phyloP scores from a whole-genome alignment of 305 asterid genomes.

The Fraxinus sp. region DNA sequence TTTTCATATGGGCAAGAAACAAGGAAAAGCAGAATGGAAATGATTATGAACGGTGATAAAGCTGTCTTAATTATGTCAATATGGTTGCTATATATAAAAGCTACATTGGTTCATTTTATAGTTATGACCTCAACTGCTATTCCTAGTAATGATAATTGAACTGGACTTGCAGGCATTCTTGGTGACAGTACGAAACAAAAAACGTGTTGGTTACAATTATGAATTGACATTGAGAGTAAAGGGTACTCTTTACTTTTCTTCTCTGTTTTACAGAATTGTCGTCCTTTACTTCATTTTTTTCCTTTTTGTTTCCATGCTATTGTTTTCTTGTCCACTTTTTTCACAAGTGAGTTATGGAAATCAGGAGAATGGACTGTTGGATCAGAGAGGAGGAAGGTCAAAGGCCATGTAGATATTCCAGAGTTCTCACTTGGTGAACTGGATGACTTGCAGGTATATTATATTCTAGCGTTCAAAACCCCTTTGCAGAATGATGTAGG shows the following conservation, averaged over 20 bases:
- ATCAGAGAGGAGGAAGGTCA: slow-evolving; percentile 62
- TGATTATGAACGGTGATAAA: neutral
- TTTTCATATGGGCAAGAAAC: neutral
- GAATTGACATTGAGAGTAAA: slow-evolving; percentile 70
- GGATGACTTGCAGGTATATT: slow-evolving; percentile 79
- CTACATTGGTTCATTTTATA: neutral
- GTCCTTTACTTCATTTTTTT: neutral
- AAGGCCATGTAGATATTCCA: slow-evolving; percentile 65
- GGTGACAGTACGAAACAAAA: slow-evolving; percentile 85
- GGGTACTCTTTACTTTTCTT: slow-evolving; percentile 42
- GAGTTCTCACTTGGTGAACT: slow-evolving; percentile 94
- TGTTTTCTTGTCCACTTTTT: neutral
- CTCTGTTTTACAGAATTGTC: neutral
- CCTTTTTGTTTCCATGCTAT: neutral
- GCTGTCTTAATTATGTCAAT: neutral
- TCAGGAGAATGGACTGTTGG: slow-evolving; percentile 88
- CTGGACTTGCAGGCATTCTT: slow-evolving; percentile 68
- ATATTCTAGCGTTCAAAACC: neutral
- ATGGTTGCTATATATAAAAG: neutral
- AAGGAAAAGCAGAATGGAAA: neutral
- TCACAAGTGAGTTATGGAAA: slow-evolving; percentile 1
- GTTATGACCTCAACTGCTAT: neutral
- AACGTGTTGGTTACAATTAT: slow-evolving; percentile 88
- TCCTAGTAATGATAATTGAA: neutral
- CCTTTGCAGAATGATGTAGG: neutral